A percentile compares a stretch with the other conserved stretches of the same genome.
Evolutionary conservation across 2,329 filamentous ascomycete genomes (phyloP).

Genomic region (Talaromyces islandicus): DNA sequence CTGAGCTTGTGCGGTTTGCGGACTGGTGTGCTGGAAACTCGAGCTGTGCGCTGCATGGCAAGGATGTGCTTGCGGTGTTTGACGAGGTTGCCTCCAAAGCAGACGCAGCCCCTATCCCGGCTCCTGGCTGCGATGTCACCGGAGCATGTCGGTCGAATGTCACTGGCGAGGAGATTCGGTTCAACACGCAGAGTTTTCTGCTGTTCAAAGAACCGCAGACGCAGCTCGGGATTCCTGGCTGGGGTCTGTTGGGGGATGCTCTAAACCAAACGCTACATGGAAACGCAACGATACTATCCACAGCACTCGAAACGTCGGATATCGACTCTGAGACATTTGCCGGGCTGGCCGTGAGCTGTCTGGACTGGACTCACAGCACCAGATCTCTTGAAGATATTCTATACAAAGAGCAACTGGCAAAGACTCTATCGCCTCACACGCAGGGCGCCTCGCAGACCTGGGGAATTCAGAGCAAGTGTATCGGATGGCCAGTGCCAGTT

Average conservation of each 20-base stretch:
- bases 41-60: neutral
- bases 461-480: neutral
- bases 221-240: neutral
- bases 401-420: neutral
- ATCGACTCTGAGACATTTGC: neutral
- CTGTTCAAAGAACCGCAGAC: neutral
- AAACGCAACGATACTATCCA: neutral
- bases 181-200: neutral
- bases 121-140: neutral
- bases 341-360: neutral
- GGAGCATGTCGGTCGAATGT: neutral
- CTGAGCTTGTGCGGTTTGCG: neutral
- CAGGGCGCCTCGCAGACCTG: neutral
- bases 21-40: neutral
- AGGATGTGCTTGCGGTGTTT: neutral
- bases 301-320: neutral
- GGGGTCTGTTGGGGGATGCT: neutral
- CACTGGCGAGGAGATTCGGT: neutral
- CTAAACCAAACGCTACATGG: neutral
- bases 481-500: neutral
- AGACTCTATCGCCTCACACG: neutral
- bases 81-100: neutral
- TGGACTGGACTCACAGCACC: neutral
- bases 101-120: neutral
- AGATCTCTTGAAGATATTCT: neutral